Percentiles rank a stretch among this genome's conserved stretches.
phyloP scores from a whole-genome alignment of 1,139 yeast species.

The Nadsonia commutata region DNA sequence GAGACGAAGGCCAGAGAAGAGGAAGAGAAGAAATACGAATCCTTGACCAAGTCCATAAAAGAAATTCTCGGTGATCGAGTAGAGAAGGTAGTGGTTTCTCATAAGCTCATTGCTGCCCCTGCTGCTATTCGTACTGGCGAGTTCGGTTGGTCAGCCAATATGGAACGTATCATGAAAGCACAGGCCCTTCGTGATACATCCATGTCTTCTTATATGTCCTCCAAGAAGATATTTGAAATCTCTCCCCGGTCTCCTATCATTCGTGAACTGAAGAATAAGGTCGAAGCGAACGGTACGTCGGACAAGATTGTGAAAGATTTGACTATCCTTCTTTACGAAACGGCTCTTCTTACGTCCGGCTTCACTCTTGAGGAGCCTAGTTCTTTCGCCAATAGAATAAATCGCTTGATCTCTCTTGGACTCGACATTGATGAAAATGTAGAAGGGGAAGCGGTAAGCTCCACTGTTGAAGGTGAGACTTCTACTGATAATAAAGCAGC shows the following conservation, averaged over 20 bases:
- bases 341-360: constrained; percentile 97
- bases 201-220: constrained; percentile 98
- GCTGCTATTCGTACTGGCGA: constrained; percentile 99
- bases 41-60: constrained; percentile 89
- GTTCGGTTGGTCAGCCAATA: constrained; percentile 99
- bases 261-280: constrained; percentile 90
- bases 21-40: constrained; percentile 84
- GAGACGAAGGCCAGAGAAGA: constrained; percentile 90
- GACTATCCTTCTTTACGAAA: constrained; percentile 90
- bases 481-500: constrained; percentile 51
- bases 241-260: constrained; percentile 95
- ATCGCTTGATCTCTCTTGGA: constrained; percentile 95
- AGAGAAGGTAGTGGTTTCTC: constrained; percentile 97
- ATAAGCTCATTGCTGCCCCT: constrained; percentile 95
- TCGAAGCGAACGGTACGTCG: constrained; percentile 92
- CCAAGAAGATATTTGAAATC: constrained; percentile 97
- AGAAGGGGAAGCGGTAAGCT: constrained; percentile 37
- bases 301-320: constrained; percentile 97
- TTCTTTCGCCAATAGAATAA: constrained; percentile 93
- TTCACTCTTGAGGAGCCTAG: constrained; percentile 97
- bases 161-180: constrained; percentile 99
- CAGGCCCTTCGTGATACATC: constrained; percentile 98
- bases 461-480: constrained; percentile 33
- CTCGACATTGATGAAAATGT: constrained; percentile 92
- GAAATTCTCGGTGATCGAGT: constrained; percentile 97